These are phyloP conservation scores for Trichosanthes truncata DNA, from an alignment of 306 rosid genomes.

Conservation along the genomic window DNA sequence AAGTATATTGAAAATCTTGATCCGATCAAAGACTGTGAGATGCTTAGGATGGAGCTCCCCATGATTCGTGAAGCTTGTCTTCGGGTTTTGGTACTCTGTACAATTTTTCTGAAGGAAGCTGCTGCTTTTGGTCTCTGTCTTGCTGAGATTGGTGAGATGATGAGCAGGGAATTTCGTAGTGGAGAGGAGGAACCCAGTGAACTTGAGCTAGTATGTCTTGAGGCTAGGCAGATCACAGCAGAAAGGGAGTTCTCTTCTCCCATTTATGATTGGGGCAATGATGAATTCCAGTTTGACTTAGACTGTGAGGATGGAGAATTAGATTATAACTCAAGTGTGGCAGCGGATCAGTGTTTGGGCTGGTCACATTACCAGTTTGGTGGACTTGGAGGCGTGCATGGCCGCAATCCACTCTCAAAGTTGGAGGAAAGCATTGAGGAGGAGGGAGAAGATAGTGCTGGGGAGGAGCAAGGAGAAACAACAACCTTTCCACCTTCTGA, in stretches of 20 bases:
- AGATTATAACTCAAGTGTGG: conserved; percentile 20
- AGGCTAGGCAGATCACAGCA: conserved; percentile 55
- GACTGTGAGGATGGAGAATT: conserved; percentile 59
- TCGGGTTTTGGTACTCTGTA: conserved; percentile 81
- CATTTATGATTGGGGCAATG: conserved; percentile 31
- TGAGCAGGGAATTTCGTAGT: conserved; percentile 79
- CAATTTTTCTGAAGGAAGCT: conserved; percentile 83
- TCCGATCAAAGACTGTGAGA: conserved; percentile 53
- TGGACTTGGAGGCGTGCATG: conserved; percentile 26
- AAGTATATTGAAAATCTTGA: conserved; percentile 53
- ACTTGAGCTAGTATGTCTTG: conserved; percentile 87
- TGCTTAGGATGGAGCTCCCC: conserved; percentile 77
- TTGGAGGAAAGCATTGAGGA: conserved; percentile 80
- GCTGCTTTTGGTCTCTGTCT: conserved; percentile 75
- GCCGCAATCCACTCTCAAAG: conserved; percentile 53
- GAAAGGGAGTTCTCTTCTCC: conserved; percentile 68
- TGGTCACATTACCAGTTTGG: conserved; percentile 42
- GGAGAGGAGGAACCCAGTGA: conserved; percentile 99
- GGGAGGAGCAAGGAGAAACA: conserved; percentile 32
- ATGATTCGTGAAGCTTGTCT: conserved; percentile 96
- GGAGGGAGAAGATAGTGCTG: conserved; percentile 33
- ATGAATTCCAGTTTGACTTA: conserved; percentile 59
- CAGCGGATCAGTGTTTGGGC: conserved; percentile 29
- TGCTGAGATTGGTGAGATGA: conserved; percentile 97
- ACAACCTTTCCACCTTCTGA: conserved; percentile 16